A percentile compares a stretch with the other conserved stretches of the same genome.
phyloP scores from a whole-genome alignment of 257 asterid genomes.

The Solanum chilense region DNA sequence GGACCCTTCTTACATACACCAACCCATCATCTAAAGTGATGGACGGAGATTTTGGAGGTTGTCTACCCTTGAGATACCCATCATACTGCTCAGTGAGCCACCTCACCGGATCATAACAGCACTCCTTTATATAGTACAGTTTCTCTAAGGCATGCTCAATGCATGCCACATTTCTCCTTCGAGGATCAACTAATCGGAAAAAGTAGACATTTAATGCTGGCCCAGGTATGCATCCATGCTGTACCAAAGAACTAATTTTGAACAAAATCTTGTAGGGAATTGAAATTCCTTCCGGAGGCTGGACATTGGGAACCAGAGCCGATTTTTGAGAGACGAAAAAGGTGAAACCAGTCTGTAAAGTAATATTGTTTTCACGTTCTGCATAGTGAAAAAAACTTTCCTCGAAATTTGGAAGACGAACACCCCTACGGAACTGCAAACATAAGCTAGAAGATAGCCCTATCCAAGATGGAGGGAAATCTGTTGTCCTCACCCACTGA shows the following conservation, averaged over 20 bases:
- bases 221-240: constrained; percentile 77
- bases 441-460: constrained; percentile 88
- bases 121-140: constrained; percentile 44
- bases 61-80: constrained; percentile 20
- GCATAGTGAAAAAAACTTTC: constrained; percentile 41
- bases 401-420: constrained; percentile 49
- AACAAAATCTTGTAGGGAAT: constrained; percentile 59
- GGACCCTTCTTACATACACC: constrained; percentile 73
- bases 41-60: constrained; percentile 50
- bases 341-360: constrained; percentile 27
- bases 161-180: constrained; percentile 3
- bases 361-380: constrained; percentile 32
- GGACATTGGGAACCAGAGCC: constrained; percentile 61
- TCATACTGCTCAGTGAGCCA: constrained; percentile 57
- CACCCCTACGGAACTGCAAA: constrained; percentile 41
- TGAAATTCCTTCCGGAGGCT: constrained; percentile 27
- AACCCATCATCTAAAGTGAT: constrained; percentile 57
- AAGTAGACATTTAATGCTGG: constrained; percentile 42
- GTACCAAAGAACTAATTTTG: constrained; percentile 59
- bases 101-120: constrained; percentile 69
- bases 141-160: constrained; percentile 68
- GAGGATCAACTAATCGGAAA: constrained; percentile 46
- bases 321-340: constrained; percentile 16
- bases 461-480: constrained; percentile 46
- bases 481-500: constrained; percentile 86